phyloP scores from a whole-genome alignment of 345 rosid genomes.

The Fremontodendron californicum region DNA sequence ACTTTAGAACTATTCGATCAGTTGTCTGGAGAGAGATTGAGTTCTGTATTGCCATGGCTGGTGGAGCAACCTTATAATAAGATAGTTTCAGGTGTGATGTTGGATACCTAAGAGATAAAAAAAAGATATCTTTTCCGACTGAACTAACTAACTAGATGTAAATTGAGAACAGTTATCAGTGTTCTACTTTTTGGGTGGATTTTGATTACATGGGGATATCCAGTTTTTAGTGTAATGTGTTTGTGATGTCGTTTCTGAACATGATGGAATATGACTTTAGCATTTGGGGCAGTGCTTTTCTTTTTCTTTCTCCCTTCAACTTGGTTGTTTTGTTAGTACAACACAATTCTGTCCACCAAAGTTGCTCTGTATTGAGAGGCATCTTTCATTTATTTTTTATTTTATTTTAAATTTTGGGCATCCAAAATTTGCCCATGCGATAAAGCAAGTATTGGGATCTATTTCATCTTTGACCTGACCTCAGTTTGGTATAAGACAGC shows the following conservation, averaged over 20 bases:
- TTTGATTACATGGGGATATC: background rate
- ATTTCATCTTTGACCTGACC: too few species aligned
- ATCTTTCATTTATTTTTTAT: too few species aligned
- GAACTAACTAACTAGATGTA: background rate
- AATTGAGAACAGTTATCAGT: background rate
- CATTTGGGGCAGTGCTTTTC: background rate
- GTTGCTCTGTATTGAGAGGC: background rate
- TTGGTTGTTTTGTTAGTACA: background rate
- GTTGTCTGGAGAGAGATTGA: background rate
- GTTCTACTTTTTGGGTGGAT: too few species aligned
- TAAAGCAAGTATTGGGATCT: too few species aligned
- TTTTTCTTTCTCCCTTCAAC: background rate
- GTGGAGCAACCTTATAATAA: background rate
- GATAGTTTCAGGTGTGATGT: background rate
- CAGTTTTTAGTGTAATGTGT: background rate
- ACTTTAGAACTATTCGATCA: constrained; percentile 41
- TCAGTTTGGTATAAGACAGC: too few species aligned
- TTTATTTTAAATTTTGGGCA: too few species aligned
- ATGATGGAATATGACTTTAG: background rate
- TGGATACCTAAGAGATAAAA: background rate
- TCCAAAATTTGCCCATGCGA: too few species aligned
- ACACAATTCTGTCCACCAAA: background rate
- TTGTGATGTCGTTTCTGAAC: background rate
- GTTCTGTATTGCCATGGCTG: background rate
- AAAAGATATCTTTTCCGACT: background rate